Evolutionary conservation across 441 rosid species (phyloP).

Genomic region (Raphanus hybrid): DNA sequence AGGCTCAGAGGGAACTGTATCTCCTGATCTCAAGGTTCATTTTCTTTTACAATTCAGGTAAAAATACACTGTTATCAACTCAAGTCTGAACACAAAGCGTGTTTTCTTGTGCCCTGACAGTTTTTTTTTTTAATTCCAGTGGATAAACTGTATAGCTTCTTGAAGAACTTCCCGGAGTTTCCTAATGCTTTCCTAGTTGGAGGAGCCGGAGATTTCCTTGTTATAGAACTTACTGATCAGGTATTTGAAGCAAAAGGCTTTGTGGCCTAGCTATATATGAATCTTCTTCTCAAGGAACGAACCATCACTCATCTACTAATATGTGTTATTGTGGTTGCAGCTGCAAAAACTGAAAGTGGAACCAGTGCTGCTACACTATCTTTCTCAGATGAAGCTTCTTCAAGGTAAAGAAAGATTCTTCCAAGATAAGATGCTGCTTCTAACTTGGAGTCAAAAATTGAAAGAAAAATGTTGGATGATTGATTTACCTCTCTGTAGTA

Average conservation of each 20-base stretch:
- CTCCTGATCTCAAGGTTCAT: conserved; percentile 89
- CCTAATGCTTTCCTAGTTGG: conserved; percentile 91
- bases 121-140: conserved; percentile 48
- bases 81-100: conserved; percentile 6
- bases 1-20: conserved; percentile 90
- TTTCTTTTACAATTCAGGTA: conserved; percentile 90
- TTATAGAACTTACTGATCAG: conserved; percentile 84
- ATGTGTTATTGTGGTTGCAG: conserved; percentile 45
- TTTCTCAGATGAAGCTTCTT: conserved; percentile 79
- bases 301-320: background rate
- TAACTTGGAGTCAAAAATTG: background rate
- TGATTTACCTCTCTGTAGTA: conserved; percentile 26
- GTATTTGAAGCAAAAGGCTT: conserved; percentile 24
- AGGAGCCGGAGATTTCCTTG: conserved; percentile 88
- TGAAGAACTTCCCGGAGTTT: conserved; percentile 73
- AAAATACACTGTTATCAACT: conserved; percentile 8
- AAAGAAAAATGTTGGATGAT: too few species aligned
- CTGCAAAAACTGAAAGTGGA: conserved; percentile 97
- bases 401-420: conserved; percentile 74
- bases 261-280: too few species aligned
- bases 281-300: background rate
- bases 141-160: conserved; percentile 80
- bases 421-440: conserved; percentile 39
- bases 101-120: conserved; percentile 24
- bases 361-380: conserved; percentile 91